Percentiles rank a stretch among this genome's conserved stretches.
Evolutionary conservation across 1,284 basidiomycete species (phyloP).

Genomic region (Sporisorium scitamineum): DNA sequence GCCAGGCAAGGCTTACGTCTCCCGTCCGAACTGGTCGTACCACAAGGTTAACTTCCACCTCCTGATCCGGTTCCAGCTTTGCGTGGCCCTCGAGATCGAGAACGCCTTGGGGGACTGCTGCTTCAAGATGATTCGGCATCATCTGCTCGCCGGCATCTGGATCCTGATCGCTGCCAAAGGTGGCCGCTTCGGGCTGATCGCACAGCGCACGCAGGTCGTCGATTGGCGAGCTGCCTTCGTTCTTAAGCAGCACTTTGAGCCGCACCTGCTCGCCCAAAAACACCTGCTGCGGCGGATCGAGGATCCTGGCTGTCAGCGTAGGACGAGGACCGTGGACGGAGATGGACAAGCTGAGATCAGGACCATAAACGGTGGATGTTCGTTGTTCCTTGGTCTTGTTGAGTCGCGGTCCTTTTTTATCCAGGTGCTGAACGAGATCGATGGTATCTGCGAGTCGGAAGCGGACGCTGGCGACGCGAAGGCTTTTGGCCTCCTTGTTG

Average conservation of each 20-base stretch:
- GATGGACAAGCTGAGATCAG: slow-evolving; percentile 70
- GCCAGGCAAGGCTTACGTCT: slow-evolving; percentile 19
- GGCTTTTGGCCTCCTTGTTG: slow-evolving; percentile 11
- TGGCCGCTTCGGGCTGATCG: slow-evolving; percentile 20
- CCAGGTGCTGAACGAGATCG: slow-evolving; percentile 69
- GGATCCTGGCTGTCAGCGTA: slow-evolving; percentile 22
- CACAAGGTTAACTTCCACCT: slow-evolving; percentile 15
- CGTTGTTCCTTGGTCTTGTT: slow-evolving; percentile 70
- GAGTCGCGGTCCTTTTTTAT: slow-evolving; percentile 70
- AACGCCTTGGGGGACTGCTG: slow-evolving; percentile 13
- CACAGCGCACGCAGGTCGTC: slow-evolving; percentile 39
- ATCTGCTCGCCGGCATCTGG: slow-evolving; percentile 26
- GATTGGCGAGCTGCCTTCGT: slow-evolving; percentile 14
- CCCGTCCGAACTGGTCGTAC: slow-evolving; percentile 22
- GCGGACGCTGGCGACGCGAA: slow-evolving; percentile 63
- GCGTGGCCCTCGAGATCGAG: not conserved
- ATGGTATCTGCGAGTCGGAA: slow-evolving; percentile 71
- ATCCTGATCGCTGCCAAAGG: slow-evolving; percentile 6
- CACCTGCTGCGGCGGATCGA: slow-evolving; percentile 15
- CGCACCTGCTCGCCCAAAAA: slow-evolving; percentile 20
- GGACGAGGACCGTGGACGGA: slow-evolving; percentile 56
- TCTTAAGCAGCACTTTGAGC: slow-evolving; percentile 31
- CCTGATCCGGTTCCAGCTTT: slow-evolving; percentile 30
- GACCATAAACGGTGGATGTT: slow-evolving; percentile 70
- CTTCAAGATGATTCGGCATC: slow-evolving; percentile 63